phyloP scores from a whole-genome alignment of 2,329 filamentous ascomycete genomes.

The Fusarium marasasianum region DNA sequence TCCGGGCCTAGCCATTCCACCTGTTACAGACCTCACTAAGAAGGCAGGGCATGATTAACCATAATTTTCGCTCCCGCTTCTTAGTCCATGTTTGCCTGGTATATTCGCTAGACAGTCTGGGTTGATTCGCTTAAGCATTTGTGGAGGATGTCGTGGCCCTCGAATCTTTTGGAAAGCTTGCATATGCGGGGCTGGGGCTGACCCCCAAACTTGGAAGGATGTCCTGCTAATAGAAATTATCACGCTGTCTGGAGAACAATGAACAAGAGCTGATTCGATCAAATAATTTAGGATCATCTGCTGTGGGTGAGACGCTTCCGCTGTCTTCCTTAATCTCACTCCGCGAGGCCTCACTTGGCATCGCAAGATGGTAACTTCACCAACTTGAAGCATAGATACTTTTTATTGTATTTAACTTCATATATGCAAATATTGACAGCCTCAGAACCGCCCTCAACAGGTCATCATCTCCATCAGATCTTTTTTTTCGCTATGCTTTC shows the following conservation, averaged over 20 bases:
- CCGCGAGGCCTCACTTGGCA: fast-evolving
- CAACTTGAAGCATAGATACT: not conserved
- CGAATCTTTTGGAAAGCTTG: no score
- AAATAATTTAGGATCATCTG: fast-evolving
- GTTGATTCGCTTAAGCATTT: fast-evolving
- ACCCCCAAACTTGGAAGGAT: not conserved
- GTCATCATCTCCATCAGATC: fast-evolving
- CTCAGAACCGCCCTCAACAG: fast-evolving
- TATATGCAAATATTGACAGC: fast-evolving
- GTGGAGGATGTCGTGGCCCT: not conserved
- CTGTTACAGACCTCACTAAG: not conserved
- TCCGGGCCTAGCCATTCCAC: not conserved
- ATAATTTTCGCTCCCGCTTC: not conserved
- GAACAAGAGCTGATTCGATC: not conserved
- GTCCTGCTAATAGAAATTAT: no score
- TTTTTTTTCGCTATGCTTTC: fast-evolving
- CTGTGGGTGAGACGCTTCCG: no score
- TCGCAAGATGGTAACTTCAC: not conserved
- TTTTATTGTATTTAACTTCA: fast-evolving
- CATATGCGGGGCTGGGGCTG: not conserved
- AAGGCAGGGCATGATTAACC: not conserved
- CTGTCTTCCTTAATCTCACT: not conserved
- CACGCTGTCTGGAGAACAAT: fast-evolving
- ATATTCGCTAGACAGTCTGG: fast-evolving
- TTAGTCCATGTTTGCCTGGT: not conserved